Conservation (phyloP, 2,329 filamentous ascomycete genomes). For the Geoglossum cookeanum region DNA sequence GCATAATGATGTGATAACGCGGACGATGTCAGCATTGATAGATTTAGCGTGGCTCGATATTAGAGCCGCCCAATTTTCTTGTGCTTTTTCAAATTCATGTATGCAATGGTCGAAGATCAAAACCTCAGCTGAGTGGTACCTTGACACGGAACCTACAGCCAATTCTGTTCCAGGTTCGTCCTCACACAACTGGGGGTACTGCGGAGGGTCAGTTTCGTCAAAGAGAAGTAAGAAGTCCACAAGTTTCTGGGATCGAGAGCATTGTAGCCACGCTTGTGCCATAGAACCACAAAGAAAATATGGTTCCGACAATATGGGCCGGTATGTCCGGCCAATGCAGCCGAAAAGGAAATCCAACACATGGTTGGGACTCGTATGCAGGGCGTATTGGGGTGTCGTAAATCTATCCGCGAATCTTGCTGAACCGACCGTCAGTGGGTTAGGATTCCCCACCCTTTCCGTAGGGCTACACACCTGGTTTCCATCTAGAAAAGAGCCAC, state of each 20-base stretch:
- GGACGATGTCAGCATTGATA: slow-evolving; percentile 30
- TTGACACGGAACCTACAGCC: not conserved
- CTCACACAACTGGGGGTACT: not conserved
- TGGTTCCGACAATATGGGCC: slow-evolving; percentile 10
- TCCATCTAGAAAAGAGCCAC: slow-evolving; percentile 73
- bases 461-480: slow-evolving; percentile 41
- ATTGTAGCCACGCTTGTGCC: slow-evolving; percentile 25
- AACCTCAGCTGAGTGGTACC: slow-evolving; percentile 3
- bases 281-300: slow-evolving; percentile 22
- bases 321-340: slow-evolving; percentile 38
- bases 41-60: slow-evolving; percentile 23
- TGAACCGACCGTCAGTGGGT: slow-evolving; percentile 16
- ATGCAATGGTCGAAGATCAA: slow-evolving; percentile 27
- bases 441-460: slow-evolving; percentile 5
- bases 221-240: slow-evolving; percentile 30
- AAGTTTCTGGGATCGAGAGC: slow-evolving; percentile 22
- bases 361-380: slow-evolving; percentile 44
- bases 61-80: slow-evolving; percentile 25
- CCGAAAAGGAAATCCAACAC: slow-evolving; percentile 49
- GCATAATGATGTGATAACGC: slow-evolving; percentile 29
- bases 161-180: not conserved
- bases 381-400: slow-evolving; percentile 45
- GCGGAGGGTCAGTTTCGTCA: slow-evolving; percentile 9
- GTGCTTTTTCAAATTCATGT: slow-evolving; percentile 24
- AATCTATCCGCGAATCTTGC: slow-evolving; percentile 39